Percentiles rank a stretch among this genome's conserved stretches.
These are phyloP conservation scores for Acorus gramineus DNA, from an alignment of 106 monocot genomes.

Conservation along the genomic window DNA sequence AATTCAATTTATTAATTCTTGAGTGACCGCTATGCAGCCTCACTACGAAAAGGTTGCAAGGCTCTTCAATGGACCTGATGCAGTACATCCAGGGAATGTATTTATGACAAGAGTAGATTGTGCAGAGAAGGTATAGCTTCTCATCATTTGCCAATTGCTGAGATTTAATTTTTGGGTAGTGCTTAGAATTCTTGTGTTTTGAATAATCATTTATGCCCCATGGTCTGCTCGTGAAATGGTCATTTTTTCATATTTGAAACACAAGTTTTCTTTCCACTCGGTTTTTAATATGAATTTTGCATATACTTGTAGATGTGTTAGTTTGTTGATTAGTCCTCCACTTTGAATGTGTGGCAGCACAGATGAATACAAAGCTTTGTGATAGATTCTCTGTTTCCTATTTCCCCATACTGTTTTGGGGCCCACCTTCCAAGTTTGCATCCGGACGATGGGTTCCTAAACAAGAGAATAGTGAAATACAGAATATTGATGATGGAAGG, in stretches of 20 bases:
- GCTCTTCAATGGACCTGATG: constrained; percentile 89
- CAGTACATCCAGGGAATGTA: constrained; percentile 84
- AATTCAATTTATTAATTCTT: constrained; percentile 4
- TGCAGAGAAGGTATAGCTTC: constrained; percentile 60
- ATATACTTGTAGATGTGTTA: background rate
- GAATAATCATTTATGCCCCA: no score
- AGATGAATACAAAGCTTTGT: constrained; percentile 80
- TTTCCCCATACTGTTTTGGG: constrained; percentile 88
- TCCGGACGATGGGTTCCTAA: constrained; percentile 50
- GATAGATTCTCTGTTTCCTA: constrained; percentile 63
- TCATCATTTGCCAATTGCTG: no score
- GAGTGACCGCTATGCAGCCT: constrained; percentile 46
- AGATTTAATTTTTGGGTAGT: no score
- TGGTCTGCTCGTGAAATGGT: background rate
- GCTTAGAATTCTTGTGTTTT: no score
- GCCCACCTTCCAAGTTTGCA: constrained; percentile 54
- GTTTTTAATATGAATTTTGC: background rate
- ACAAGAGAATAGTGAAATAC: constrained; percentile 57
- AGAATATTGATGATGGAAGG: constrained; percentile 61
- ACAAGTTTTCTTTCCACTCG: no score
- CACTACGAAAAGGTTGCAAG: constrained; percentile 95
- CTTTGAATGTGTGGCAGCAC: constrained; percentile 61
- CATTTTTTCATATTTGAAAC: background rate
- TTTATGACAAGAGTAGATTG: constrained; percentile 88
- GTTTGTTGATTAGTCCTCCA: constrained; percentile 3